These are phyloP conservation scores for Coemansia sp. DNA, from an alignment of 192 early-diverging fungal genomes.

Conservation along the genomic window DNA sequence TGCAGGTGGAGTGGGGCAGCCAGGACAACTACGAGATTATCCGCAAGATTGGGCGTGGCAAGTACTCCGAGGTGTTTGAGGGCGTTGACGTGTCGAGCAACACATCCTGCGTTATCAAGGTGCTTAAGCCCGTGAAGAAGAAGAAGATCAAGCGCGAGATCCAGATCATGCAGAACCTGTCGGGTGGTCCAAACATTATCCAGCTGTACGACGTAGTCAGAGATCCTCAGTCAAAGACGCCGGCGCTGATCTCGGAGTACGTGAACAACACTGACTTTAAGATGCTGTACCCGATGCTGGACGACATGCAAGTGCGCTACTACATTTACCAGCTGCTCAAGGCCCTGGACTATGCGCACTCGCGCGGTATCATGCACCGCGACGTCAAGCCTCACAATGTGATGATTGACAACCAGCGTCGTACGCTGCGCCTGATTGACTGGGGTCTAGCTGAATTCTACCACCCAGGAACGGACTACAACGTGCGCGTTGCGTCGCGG, in stretches of 20 bases:
- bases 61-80: slow-evolving; percentile 99
- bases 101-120: slow-evolving; percentile 95
- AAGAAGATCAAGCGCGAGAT: slow-evolving; percentile 99
- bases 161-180: slow-evolving; percentile 96
- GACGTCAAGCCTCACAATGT: slow-evolving; percentile 99
- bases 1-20: slow-evolving; percentile 85
- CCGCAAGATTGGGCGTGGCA: slow-evolving; percentile 96
- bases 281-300: slow-evolving; percentile 89
- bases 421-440: slow-evolving; percentile 92
- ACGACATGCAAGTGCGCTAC: slow-evolving; percentile 92
- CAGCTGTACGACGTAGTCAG: slow-evolving; percentile 90
- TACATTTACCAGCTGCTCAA: slow-evolving; percentile 97
- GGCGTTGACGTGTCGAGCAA: slow-evolving; percentile 89
- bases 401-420: slow-evolving; percentile 98
- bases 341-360: slow-evolving; percentile 97
- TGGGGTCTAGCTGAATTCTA: slow-evolving; percentile 99
- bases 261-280: slow-evolving; percentile 99
- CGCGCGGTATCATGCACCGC: slow-evolving; percentile 98
- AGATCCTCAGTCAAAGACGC: slow-evolving; percentile 95
- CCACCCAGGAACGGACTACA: slow-evolving; percentile 95
- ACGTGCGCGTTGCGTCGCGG: slow-evolving; percentile 96
- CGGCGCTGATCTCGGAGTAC: slow-evolving; percentile 94
- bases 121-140: slow-evolving; percentile 99
- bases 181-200: slow-evolving; percentile 92
- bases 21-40: slow-evolving; percentile 99